Evolutionary conservation across 2,329 filamentous ascomycete genomes (phyloP), one percentile per base, ranked within the genome.

Genomic region (Xylaria sp.): DNA sequence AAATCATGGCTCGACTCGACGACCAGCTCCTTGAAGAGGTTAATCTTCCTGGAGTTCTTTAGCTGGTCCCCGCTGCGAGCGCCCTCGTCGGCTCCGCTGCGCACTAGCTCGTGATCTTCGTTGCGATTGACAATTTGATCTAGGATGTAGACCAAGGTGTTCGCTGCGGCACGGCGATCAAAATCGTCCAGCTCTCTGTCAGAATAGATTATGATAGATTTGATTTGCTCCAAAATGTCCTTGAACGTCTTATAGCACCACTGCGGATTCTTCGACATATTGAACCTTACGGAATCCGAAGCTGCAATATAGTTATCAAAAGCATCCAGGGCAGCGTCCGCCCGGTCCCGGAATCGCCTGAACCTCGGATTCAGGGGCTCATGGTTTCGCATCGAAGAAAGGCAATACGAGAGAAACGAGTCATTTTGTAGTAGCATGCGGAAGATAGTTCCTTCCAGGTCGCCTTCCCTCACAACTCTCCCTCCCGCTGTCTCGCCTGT

Each of bases 371-470:
- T 82, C 41, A 84, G 78, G 28, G 79, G 78, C 66, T 85, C 84
- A 56, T 79, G 77, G 2, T 85, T 80, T n/a, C 79, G 78, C 63
- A 85, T 81, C 9, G 82, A 78, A 18, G 82, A 81, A 55, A 83
- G 80, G 68, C 89, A 85, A 78, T 87, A 85, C 61, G 85, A 80
- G 74, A 88, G 87, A 78, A 89, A 84, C 50, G 84, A 82, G 75
- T 86, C 81, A 73, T 88, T 87, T 70, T 84, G 81, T 25, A 88
- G 79, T 18, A 89, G 80, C 78, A 89, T 86, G 61, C 84, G 84
- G 70, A 86, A 84, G 15, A 89, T 76, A 2, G 86, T 87, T 54
- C 80, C 80, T 70, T 86, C 84, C 0, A 88, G 79, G 67, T 88
- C 85, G 59, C 81, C 79, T 10, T 80, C 79, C 67, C 82, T 81